phyloP scores from a whole-genome alignment of 805 yeast species.

The Teunomyces lycoperdinae region DNA sequence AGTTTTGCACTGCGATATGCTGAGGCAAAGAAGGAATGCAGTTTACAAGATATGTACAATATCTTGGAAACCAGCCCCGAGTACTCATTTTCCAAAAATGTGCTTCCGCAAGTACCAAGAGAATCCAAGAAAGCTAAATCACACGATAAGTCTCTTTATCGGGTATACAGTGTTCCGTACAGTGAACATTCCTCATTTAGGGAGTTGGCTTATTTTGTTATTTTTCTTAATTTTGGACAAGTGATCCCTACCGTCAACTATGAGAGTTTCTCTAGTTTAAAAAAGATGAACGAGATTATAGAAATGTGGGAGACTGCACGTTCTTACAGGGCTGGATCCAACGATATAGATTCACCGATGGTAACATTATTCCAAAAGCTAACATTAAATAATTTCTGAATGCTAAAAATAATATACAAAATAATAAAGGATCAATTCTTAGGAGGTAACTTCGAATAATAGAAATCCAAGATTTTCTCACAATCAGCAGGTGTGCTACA shows the following conservation, averaged over 20 bases:
- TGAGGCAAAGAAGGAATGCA: constrained; percentile 7
- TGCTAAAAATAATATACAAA: constrained; percentile 2
- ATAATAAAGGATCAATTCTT: not conserved
- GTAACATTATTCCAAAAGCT: constrained; percentile 8
- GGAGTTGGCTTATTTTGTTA: constrained; percentile 69
- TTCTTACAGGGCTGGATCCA: constrained; percentile 9
- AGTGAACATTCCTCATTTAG: constrained; percentile 91
- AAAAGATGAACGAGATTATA: constrained; percentile 32
- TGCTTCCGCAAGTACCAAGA: constrained; percentile 26
- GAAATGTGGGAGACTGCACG: constrained; percentile 27
- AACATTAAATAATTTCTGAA: constrained; percentile 16
- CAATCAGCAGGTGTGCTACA: constrained; percentile 54
- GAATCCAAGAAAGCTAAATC: constrained; percentile 13
- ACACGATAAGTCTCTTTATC: constrained; percentile 26
- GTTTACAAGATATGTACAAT: constrained; percentile 6
- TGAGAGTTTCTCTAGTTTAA: constrained; percentile 20
- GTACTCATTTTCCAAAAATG: constrained; percentile 25
- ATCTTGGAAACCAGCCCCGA: constrained; percentile 17
- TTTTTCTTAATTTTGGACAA: constrained; percentile 44
- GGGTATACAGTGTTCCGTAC: constrained; percentile 72
- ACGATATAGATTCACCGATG: constrained; percentile 2
- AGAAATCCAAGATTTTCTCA: constrained; percentile 40
- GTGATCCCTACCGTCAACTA: constrained; percentile 80
- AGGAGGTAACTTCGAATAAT: constrained; percentile 4
- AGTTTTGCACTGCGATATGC: constrained; percentile 37